These are phyloP conservation scores for Microsporum canis DNA, from an alignment of 2,329 filamentous ascomycete species.

Conservation along the genomic window DNA sequence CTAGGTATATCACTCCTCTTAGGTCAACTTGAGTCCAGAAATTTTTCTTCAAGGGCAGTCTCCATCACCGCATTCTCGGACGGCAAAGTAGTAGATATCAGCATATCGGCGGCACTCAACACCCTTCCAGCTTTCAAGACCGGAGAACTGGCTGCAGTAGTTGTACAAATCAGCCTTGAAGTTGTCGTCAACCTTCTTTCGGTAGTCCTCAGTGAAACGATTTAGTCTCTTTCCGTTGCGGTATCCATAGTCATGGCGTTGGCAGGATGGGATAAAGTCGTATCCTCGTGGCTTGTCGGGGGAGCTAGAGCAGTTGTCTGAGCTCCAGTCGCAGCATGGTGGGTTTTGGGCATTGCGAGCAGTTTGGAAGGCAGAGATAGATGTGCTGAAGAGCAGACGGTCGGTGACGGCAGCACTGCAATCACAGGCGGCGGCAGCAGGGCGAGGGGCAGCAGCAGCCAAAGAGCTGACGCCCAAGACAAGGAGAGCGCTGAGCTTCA, in stretches of 20 bases:
- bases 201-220: slow-evolving; percentile 36
- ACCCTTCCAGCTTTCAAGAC: neutral
- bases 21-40: neutral
- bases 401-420: slow-evolving; percentile 29
- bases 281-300: slow-evolving; percentile 25
- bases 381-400: slow-evolving; percentile 36
- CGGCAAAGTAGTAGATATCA: slow-evolving; percentile 10
- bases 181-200: slow-evolving; percentile 40
- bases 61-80: slow-evolving; percentile 10
- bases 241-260: slow-evolving; percentile 49
- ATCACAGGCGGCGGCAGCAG: slow-evolving; percentile 2
- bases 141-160: slow-evolving; percentile 8
- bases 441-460: neutral
- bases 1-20: neutral
- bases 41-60: slow-evolving; percentile 1
- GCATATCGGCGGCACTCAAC: slow-evolving; percentile 8
- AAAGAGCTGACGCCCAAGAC: slow-evolving; percentile 5
- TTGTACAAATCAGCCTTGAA: slow-evolving; percentile 32
- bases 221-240: slow-evolving; percentile 42
- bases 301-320: slow-evolving; percentile 27
- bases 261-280: slow-evolving; percentile 32
- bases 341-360: slow-evolving; percentile 34
- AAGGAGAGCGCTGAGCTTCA: slow-evolving; percentile 10
- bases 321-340: slow-evolving; percentile 26
- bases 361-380: slow-evolving; percentile 34